phyloP scores from a whole-genome alignment of 306 rosid species.

The Casuarina glauca region DNA sequence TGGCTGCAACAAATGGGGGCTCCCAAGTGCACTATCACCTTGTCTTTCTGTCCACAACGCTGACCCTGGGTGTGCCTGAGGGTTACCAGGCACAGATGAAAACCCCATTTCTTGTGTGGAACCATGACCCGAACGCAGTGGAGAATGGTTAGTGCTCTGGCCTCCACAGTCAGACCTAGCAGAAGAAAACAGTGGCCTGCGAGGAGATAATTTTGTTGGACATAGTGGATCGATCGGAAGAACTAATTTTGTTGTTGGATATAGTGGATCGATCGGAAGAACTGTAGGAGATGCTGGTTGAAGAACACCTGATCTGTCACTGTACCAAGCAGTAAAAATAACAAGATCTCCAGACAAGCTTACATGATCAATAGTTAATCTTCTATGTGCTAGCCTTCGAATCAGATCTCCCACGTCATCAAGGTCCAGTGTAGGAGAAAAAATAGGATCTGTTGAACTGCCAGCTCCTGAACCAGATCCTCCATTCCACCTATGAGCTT shows the following conservation, averaged over 20 bases:
- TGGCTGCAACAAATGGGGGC: slow-evolving; percentile 70
- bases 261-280: slow-evolving; percentile 57
- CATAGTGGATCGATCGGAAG: slow-evolving; percentile 37
- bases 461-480: slow-evolving; percentile 66
- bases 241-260: too few species aligned
- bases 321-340: slow-evolving; percentile 57
- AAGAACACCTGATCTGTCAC: slow-evolving; percentile 52
- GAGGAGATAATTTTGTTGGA: slow-evolving; percentile 75
- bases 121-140: slow-evolving; percentile 56
- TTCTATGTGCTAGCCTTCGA: slow-evolving; percentile 52
- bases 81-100: slow-evolving; percentile 51
- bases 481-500: slow-evolving; percentile 65
- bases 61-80: slow-evolving; percentile 53
- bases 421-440: slow-evolving; percentile 36
- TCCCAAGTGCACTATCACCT: slow-evolving; percentile 61
- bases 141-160: slow-evolving; percentile 45
- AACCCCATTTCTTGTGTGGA: slow-evolving; percentile 54
- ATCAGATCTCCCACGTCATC: slow-evolving; percentile 58
- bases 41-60: slow-evolving; percentile 76
- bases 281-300: slow-evolving; percentile 63
- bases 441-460: slow-evolving; percentile 48
- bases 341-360: slow-evolving; percentile 57
- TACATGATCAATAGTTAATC: slow-evolving; percentile 40
- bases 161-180: slow-evolving; percentile 66
- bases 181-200: slow-evolving; percentile 67